Base-by-base conservation (phyloP, 1,139 yeast species). In the Spathaspora sp. region DNA sequence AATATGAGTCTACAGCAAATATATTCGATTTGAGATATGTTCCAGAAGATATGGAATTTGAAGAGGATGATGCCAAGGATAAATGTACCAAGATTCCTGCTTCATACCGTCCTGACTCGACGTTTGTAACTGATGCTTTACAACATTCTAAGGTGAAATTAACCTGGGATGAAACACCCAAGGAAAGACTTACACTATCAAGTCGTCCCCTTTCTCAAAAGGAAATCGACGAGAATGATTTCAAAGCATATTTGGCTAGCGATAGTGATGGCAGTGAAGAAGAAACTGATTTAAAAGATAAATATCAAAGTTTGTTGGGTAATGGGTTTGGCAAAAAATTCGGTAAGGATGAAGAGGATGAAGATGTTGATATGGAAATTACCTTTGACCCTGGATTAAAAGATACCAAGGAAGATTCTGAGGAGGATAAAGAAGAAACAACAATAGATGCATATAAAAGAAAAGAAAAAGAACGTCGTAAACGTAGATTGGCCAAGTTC, bases 131-230 rank as follows among this genome's bases (percentile, higher is more conserved):
- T 2, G 97, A 89, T 65, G 97, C 97, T 0, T 75, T 91, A 49
- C 96, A 90, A 61, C 96, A 89, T 62, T 89, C 97, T 11, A 90
- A 89, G 59, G 97, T 91, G 42, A 89, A 89, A 61, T 75, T 91
- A 53, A 90, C 97, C 0, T 91, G 98, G 98, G 99, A 95, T 65
- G 98, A 93, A 67, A 95, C 98, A 0, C 99, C 99, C 3, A 85
- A 82, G 50, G 97, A 90, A 59, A 80, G 99, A 62, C 66, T 82
- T n/a, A 83, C 87, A 47, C 66, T 91, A 46, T 81, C 97, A 0
- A 78, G 87, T 15, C 82, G 85, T 56, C 90, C 91, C 13, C 91
- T 95, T 60, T 82, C 90, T 42, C 95, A 89, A 60, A 84, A 86
- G 63, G 99, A 95, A 61, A 77, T 91, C 43, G 98, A 93, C 55